These are phyloP conservation scores for Rhodotorula kratochvilovae DNA, from an alignment of 768 basidiomycete genomes.

Conservation along the genomic window DNA sequence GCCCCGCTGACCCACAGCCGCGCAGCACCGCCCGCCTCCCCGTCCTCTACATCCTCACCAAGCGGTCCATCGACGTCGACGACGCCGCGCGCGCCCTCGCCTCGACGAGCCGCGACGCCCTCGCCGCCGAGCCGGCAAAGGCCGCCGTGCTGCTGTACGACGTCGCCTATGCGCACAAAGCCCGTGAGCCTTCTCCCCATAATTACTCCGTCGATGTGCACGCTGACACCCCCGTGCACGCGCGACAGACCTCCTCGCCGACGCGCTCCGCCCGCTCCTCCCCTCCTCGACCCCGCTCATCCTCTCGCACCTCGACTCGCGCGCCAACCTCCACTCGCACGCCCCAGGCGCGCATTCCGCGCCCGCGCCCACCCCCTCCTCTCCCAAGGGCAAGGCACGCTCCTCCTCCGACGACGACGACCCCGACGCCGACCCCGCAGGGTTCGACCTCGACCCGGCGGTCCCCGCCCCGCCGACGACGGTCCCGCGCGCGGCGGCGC, in stretches of 20 bases:
- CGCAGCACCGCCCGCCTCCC: constrained; percentile 79
- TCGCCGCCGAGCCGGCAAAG: constrained; percentile 34
- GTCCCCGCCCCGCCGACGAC: constrained; percentile 30
- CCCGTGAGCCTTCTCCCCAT: constrained; percentile 52
- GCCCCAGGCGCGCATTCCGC: background rate
- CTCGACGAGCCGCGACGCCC: constrained; percentile 13
- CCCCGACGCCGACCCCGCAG: background rate
- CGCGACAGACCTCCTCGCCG: constrained; percentile 10
- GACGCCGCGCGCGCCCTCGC: constrained; percentile 42
- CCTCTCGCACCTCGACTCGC: constrained; percentile 39
- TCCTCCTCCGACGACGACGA: background rate
- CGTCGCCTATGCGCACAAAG: constrained; percentile 66
- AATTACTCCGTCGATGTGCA: background rate
- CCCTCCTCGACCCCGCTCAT: constrained; percentile 41
- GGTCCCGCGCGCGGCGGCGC: constrained; percentile 11
- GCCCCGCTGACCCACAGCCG: background rate
- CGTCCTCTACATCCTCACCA: constrained; percentile 84
- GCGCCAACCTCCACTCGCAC: constrained; percentile 18
- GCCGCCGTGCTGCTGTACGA: constrained; percentile 65
- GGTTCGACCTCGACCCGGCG: background rate
- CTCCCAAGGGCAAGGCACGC: constrained; percentile 9
- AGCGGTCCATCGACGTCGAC: constrained; percentile 59
- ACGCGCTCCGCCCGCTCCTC: constrained; percentile 32
- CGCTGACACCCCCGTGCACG: background rate
- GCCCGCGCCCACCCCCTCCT: background rate